phyloP scores from a whole-genome alignment of 2,329 filamentous ascomycete species.

The Penicillium sp. region DNA sequence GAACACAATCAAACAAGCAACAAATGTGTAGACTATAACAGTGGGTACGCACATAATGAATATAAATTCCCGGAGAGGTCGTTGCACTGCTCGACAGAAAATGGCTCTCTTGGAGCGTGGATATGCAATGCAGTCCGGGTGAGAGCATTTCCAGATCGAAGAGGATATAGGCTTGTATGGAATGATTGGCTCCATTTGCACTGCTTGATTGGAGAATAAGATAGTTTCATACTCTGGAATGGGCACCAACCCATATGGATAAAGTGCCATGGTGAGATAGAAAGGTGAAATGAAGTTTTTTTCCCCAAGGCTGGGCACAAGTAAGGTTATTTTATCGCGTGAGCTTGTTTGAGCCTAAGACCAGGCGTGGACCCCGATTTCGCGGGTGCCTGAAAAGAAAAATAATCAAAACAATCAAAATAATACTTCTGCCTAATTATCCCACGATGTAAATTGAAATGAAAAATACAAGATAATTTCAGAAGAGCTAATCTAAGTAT shows the following conservation, averaged over 20 bases:
- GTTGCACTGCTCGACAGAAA: neutral
- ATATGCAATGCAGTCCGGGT: slow-evolving; percentile 1
- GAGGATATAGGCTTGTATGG: neutral
- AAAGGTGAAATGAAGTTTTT: neutral
- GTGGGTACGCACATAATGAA: slow-evolving; percentile 7
- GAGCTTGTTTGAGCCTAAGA: neutral
- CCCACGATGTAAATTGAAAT: too few species aligned
- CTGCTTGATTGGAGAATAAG: neutral
- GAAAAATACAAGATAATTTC: too few species aligned
- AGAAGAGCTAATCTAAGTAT: too few species aligned
- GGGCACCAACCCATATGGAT: neutral
- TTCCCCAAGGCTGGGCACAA: neutral
- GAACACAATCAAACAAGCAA: neutral
- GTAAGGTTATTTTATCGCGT: neutral
- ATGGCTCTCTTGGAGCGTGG: neutral
- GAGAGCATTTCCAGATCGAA: slow-evolving; percentile 10
- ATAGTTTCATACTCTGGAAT: neutral
- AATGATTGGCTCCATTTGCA: neutral
- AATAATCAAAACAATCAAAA: too few species aligned
- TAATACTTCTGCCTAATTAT: neutral
- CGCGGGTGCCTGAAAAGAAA: neutral
- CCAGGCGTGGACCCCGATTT: neutral
- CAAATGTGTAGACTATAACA: neutral
- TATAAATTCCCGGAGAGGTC: slow-evolving; percentile 9
- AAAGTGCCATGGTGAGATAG: neutral